Percentiles rank a stretch among this genome's conserved stretches.
Evolutionary conservation across 2,329 filamentous ascomycete genomes (phyloP).

Genomic region (Xylariaceae sp.): DNA sequence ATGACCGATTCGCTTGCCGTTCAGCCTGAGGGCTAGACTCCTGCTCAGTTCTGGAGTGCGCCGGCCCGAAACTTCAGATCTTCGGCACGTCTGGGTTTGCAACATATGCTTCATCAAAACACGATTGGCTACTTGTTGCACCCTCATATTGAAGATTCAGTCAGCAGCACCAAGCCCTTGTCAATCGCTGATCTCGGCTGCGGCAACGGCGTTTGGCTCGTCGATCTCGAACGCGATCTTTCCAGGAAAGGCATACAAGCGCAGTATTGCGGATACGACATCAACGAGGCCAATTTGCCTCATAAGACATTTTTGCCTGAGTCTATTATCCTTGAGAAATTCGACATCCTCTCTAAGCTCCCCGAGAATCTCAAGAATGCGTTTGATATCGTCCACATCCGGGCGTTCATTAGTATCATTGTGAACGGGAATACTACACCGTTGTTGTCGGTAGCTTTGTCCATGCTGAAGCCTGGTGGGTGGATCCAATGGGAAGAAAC

Average conservation of each 20-base stretch:
- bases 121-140: slow-evolving; percentile 24
- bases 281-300: slow-evolving; percentile 23
- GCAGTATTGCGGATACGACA: slow-evolving; percentile 23
- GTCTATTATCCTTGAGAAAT: slow-evolving; percentile 15
- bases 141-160: slow-evolving; percentile 10
- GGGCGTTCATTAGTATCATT: slow-evolving; percentile 19
- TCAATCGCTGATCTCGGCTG: slow-evolving; percentile 26
- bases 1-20: neutral
- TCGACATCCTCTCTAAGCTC: slow-evolving; percentile 18
- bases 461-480: slow-evolving; percentile 25
- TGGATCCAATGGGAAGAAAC: slow-evolving; percentile 27
- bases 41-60: slow-evolving; percentile 17
- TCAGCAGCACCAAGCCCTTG: neutral
- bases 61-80: slow-evolving; percentile 23
- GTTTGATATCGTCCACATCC: slow-evolving; percentile 26
- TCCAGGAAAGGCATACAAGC: neutral
- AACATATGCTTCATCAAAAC: slow-evolving; percentile 27
- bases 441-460: slow-evolving; percentile 12
- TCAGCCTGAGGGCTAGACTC: slow-evolving; percentile 2
- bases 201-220: slow-evolving; percentile 26
- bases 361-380: slow-evolving; percentile 9
- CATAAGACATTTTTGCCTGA: slow-evolving; percentile 12
- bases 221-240: slow-evolving; percentile 18
- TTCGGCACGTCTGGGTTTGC: slow-evolving; percentile 26
- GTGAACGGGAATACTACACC: slow-evolving; percentile 10